Percentiles rank a stretch among this genome's conserved stretches.
Conservation (phyloP, 371 early-diverging fungal species). For the Circinella umbellata region DNA sequence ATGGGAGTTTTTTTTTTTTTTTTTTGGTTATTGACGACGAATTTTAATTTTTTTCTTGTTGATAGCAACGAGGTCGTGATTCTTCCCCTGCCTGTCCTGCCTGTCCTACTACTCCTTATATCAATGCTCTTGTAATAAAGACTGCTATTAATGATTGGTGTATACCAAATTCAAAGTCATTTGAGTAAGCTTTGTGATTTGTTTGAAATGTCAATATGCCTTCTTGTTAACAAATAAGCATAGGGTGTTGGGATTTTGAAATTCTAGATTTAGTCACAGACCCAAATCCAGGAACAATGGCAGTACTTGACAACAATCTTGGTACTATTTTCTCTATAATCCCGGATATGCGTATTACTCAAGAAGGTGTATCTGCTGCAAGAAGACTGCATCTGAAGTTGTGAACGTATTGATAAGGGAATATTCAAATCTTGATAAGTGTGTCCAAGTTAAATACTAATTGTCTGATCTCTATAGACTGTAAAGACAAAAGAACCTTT, state of each 20-base stretch:
- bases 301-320: background rate
- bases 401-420: background rate
- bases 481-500: background rate
- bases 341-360: background rate
- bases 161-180: background rate
- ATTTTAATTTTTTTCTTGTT: background rate
- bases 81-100: slow-evolving; percentile 2
- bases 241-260: background rate
- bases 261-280: slow-evolving; percentile 2
- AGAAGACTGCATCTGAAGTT: background rate
- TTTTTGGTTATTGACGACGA: background rate
- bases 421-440: background rate
- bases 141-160: background rate
- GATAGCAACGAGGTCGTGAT: slow-evolving; percentile 1
- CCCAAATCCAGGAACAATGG: slow-evolving; percentile 1
- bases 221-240: background rate
- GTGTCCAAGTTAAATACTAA: slow-evolving; percentile 1
- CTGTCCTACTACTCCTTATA: background rate
- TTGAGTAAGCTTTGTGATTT: background rate
- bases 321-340: background rate
- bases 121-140: background rate
- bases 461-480: slow-evolving; percentile 1
- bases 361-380: background rate
- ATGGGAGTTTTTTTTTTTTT: background rate
- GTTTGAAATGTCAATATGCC: background rate